A percentile compares a stretch with the other conserved stretches of the same genome.
Evolutionary conservation across 1,284 basidiomycete species (phyloP).

Genomic region (Ustilago loliicola): DNA sequence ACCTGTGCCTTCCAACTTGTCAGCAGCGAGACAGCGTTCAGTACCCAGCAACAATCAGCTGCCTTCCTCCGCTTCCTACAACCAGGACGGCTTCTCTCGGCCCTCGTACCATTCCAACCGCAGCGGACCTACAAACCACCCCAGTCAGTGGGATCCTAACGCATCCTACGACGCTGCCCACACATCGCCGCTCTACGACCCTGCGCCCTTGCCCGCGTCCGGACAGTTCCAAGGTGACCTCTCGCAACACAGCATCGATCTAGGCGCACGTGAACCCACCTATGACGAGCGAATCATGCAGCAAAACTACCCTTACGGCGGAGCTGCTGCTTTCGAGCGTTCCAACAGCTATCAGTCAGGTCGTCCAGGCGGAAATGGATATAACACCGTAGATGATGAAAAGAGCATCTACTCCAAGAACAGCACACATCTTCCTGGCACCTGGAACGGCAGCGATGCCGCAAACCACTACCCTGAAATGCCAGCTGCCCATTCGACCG

Average conservation of each 20-base stretch:
- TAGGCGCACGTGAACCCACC: slow-evolving; percentile 22
- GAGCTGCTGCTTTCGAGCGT: slow-evolving; percentile 34
- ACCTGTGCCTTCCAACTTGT: slow-evolving; percentile 35
- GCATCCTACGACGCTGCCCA: slow-evolving; percentile 37
- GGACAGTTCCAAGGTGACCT: slow-evolving; percentile 26
- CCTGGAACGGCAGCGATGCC: slow-evolving; percentile 20
- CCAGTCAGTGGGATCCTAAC: slow-evolving; percentile 43
- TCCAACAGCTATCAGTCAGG: slow-evolving; percentile 34
- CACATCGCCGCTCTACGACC: slow-evolving; percentile 35
- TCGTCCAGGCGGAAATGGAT: slow-evolving; percentile 19
- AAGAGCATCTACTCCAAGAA: slow-evolving; percentile 51
- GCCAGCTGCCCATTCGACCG: slow-evolving; percentile 36
- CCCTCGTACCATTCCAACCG: slow-evolving; percentile 18
- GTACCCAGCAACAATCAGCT: background rate
- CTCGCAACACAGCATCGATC: slow-evolving; percentile 39
- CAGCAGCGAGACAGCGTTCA: slow-evolving; percentile 24
- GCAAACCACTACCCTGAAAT: slow-evolving; percentile 25
- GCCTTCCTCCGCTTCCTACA: slow-evolving; percentile 13
- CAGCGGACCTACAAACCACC: slow-evolving; percentile 23
- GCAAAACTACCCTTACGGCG: slow-evolving; percentile 37
- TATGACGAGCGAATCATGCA: slow-evolving; percentile 30
- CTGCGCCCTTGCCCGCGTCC: slow-evolving; percentile 18
- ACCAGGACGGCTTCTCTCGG: slow-evolving; percentile 22
- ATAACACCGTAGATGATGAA: slow-evolving; percentile 37
- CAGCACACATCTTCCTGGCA: slow-evolving; percentile 31